Evolutionary conservation across 2,329 filamentous ascomycete species (phyloP), one percentile per base, ranked within the genome.

Genomic region (Colletotrichum sp.): DNA sequence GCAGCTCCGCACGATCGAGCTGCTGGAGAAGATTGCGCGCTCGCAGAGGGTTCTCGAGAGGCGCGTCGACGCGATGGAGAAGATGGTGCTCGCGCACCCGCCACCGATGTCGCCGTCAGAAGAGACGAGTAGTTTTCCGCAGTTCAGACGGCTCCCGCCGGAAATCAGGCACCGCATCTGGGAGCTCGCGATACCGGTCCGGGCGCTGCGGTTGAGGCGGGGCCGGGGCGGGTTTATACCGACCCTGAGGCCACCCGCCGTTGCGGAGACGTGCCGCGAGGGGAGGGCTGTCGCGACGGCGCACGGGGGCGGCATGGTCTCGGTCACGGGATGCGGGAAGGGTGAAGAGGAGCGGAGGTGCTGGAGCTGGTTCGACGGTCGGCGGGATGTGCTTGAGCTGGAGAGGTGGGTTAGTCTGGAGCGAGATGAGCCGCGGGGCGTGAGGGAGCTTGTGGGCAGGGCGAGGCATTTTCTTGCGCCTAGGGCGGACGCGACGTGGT

Each of bases 401-500:
- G 70, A 74, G n/a, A 21, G 72, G 15, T 64, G 72, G 59, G 33
- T 66, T 9, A 61, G 51, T 6, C 43, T 74, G 24, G 72, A 73
- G 31, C 16, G 18, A 5, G 38, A 74, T 8, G 13, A 59, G n/a
- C 72, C 72, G 24, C 38, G 54, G 0, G 70, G 70, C 0, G 43
- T 73, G 4, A 64, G 29, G 9, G 33, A 11, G 6, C 64, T 74
- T 8, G 59, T 69, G 2, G 24, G 18, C 18, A 31, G 16, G 18
- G 64, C 72, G 18, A 38, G 43, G 33, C 38, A 69, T 21, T 24
- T 74, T 2, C 64, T 74, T 3, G 69, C 59, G 5, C 58, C 70
- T 12, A 58, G 72, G 6, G 72, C 72, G n/a, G 65, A 65, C n/a
- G 69, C 69, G 21, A 61, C 51, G 24, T 74, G 72, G 72, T 74